Conservation (phyloP, 169 alveolate species). For the Perkinsus olseni region DNA sequence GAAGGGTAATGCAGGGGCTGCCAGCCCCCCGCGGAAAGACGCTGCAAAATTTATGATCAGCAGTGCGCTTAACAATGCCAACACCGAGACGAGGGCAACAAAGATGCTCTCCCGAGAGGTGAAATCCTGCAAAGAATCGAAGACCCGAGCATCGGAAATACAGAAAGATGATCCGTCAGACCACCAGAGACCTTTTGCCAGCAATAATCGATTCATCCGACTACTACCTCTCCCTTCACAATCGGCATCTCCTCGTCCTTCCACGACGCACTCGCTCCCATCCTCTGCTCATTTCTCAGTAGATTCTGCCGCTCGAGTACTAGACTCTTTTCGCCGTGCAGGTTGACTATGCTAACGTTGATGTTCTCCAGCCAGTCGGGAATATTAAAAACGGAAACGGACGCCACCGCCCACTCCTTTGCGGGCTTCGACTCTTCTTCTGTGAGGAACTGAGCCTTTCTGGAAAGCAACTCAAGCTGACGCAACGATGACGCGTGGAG, state of each 20-base stretch:
- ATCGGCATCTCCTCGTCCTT: background rate
- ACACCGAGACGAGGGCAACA: too few relatives aligned
- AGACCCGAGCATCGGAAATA: too few relatives aligned
- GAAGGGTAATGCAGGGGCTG: too few relatives aligned
- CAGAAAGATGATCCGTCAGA: too few relatives aligned
- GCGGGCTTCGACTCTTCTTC: background rate
- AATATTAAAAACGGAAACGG: background rate
- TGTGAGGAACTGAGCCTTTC: background rate
- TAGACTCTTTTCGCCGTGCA: background rate
- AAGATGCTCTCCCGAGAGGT: too few relatives aligned
- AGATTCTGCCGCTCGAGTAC: background rate
- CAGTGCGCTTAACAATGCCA: too few relatives aligned
- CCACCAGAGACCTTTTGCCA: too few relatives aligned
- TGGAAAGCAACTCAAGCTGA: background rate
- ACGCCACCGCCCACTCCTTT: background rate
- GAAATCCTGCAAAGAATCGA: too few relatives aligned
- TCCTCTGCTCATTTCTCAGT: background rate
- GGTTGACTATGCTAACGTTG: background rate
- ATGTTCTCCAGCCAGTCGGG: background rate
- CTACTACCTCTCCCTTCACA: background rate
- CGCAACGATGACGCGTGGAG: background rate
- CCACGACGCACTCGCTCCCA: background rate
- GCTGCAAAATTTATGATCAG: too few relatives aligned
- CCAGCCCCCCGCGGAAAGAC: too few relatives aligned
- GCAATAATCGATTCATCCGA: too few relatives aligned